A percentile compares a stretch with the other conserved stretches of the same genome.
These are phyloP conservation scores for Daldinia vernicosa DNA, from an alignment of 495 filamentous ascomycete species.

Conservation along the genomic window DNA sequence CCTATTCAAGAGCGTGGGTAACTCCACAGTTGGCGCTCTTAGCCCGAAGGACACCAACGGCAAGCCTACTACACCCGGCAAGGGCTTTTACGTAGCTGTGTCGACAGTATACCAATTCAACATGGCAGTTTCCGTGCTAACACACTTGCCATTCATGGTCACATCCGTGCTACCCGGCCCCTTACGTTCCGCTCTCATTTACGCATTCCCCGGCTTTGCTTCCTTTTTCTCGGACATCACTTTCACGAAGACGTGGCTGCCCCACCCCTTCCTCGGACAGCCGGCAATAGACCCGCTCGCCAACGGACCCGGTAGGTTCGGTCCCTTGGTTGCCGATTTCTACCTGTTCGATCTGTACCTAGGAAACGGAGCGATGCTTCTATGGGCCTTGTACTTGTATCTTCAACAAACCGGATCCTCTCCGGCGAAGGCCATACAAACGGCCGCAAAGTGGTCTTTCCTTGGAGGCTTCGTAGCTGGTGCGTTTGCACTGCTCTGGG, in stretches of 20 bases:
- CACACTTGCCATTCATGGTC: conserved; percentile 53
- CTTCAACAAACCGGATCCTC: conserved; percentile 45
- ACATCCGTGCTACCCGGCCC: conserved; percentile 55
- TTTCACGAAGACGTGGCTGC: conserved; percentile 48
- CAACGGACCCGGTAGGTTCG: conserved; percentile 53
- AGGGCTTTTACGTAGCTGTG: conserved; percentile 51
- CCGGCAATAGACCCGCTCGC: conserved; percentile 42
- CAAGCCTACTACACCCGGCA: conserved; percentile 31
- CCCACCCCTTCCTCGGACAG: conserved; percentile 29
- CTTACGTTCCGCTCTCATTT: conserved; percentile 45
- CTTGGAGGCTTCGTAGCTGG: conserved; percentile 61
- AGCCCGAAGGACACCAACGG: conserved; percentile 41
- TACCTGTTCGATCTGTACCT: conserved; percentile 68
- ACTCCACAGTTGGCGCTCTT: conserved; percentile 38
- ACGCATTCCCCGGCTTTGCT: conserved; percentile 52
- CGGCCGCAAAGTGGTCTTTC: conserved; percentile 52
- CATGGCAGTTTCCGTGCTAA: conserved; percentile 56
- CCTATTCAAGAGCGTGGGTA: conserved; percentile 46
- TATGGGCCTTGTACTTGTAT: conserved; percentile 65
- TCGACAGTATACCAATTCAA: conserved; percentile 65
- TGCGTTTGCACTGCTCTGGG: conserved; percentile 55
- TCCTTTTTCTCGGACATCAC: conserved; percentile 56
- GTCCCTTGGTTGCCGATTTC: conserved; percentile 60
- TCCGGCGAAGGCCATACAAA: conserved; percentile 38
- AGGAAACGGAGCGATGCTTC: conserved; percentile 58